Evolutionary conservation across 192 early-diverging fungal genomes (phyloP), one percentile per base, ranked within the genome.

Genomic region (Coemansia sp.): DNA sequence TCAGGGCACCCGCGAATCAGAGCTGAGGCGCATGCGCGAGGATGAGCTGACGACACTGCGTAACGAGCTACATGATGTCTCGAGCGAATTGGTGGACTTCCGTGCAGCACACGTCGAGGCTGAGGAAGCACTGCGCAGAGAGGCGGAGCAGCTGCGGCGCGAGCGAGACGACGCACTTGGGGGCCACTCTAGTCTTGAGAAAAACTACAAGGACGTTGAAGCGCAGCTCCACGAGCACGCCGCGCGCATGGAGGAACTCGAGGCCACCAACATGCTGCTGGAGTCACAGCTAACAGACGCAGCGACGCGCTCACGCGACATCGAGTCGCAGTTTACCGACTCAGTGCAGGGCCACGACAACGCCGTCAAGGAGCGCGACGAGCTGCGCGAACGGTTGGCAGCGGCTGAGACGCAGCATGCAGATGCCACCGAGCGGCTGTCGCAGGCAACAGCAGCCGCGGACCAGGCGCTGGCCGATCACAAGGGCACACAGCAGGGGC

Each of bases 11-110:
- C 82, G 82, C 48, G 80, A 86, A 56, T 70, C 71, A 0, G 85
- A 88, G 66, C 69, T 87, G 26, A 81, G 83, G 12, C 73, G 83
- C 19, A 66, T 85, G 69, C 86, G 86, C 21, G 87, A 88, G 67
- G 71, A 67, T 22, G 87, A 87, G 66, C 59, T 88, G 60, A 58
- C 73, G 1, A 65, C 67, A 41, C 75, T 88, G 27, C 82, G 83
- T 30, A 68, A 67, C 16, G 81, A 87, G 68, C 83, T 88, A 48
- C 52, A 25, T 7, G 74, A 76, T 14, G 54, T 71, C 3, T 69
- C 83, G 8, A 24, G 62, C 6, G 82, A 85, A 67, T 72, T 86
- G 10, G 87, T 86, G n/a, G 85, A 84, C 28, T 68, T 80, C 25
- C 68, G 84, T 31, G 65, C 71, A 49, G 71, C 79, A 23, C 73